Conservation (phyloP, 208 protist species). For the Crithidia brevicula region DNA sequence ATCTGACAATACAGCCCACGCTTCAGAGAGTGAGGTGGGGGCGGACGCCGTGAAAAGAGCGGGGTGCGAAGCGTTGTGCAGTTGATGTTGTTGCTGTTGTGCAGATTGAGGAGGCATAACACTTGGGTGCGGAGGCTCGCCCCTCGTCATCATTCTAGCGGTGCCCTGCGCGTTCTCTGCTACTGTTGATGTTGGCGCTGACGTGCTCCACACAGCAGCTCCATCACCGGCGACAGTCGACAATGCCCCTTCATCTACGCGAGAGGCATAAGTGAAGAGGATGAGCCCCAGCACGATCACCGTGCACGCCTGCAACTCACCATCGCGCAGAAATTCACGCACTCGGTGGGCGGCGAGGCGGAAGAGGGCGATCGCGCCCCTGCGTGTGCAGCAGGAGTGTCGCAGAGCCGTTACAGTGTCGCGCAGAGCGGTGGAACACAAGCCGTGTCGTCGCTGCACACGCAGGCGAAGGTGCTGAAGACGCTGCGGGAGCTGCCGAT, state of each 20-base stretch:
- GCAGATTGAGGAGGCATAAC: too few species aligned
- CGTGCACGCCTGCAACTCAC: slow-evolving; percentile 38
- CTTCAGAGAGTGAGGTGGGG: neutral
- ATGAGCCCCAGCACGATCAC: slow-evolving; percentile 47
- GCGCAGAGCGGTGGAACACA: neutral
- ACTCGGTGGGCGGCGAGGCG: neutral
- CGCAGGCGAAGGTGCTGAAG: neutral
- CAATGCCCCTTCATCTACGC: neutral
- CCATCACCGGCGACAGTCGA: neutral
- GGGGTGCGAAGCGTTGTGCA: too few species aligned
- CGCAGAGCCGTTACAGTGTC: neutral
- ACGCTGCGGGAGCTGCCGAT: neutral
- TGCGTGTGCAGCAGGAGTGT: neutral
- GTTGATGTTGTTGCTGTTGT: too few species aligned
- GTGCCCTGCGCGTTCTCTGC: too few species aligned
- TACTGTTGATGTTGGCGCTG: too few species aligned
- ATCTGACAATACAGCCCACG: neutral
- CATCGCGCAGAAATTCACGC: neutral
- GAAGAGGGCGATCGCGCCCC: neutral
- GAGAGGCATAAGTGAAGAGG: slow-evolving; percentile 46
- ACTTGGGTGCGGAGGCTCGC: too few species aligned
- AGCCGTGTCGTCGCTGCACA: neutral
- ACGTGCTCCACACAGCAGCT: neutral
- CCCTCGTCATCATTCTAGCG: too few species aligned
- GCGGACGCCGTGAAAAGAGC: too few species aligned